These are phyloP conservation scores for Solanum bulbocastanum DNA, from an alignment of 257 asterid species.

Conservation along the genomic window DNA sequence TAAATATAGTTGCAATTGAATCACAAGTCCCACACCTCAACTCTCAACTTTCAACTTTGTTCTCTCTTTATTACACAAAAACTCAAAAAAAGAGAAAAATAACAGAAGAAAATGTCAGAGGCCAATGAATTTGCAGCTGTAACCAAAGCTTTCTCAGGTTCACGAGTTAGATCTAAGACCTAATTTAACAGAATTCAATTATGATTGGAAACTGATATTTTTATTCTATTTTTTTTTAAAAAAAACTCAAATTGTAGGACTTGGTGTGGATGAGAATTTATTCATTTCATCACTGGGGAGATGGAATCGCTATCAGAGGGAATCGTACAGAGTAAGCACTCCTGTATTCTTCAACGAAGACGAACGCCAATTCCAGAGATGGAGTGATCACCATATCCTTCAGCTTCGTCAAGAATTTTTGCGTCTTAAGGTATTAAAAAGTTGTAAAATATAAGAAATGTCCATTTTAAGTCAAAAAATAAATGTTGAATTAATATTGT, in stretches of 20 bases:
- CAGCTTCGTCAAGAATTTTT: slow-evolving; percentile 74
- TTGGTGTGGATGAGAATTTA: slow-evolving; percentile 79
- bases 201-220: neutral
- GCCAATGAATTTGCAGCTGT: slow-evolving; percentile 46
- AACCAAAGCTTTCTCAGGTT: slow-evolving; percentile 68
- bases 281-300: slow-evolving; percentile 53
- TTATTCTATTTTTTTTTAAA: neutral
- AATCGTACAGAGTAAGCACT: slow-evolving; percentile 42
- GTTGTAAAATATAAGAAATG: neutral
- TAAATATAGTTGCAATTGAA: neutral
- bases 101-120: slow-evolving; percentile 31
- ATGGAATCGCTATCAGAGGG: slow-evolving; percentile 52
- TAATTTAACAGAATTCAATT: neutral
- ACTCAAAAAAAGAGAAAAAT: neutral
- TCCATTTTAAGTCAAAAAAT: neutral
- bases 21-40: neutral
- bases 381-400: slow-evolving; percentile 52
- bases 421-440: slow-evolving; percentile 58
- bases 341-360: slow-evolving; percentile 57
- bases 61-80: neutral
- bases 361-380: slow-evolving; percentile 69
- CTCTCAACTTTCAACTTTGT: neutral
- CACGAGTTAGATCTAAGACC: neutral
- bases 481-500: neutral
- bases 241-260: slow-evolving; percentile 21